Base-by-base conservation (phyloP, 805 yeast species). In the Tetrapisispora phaffii region DNA sequence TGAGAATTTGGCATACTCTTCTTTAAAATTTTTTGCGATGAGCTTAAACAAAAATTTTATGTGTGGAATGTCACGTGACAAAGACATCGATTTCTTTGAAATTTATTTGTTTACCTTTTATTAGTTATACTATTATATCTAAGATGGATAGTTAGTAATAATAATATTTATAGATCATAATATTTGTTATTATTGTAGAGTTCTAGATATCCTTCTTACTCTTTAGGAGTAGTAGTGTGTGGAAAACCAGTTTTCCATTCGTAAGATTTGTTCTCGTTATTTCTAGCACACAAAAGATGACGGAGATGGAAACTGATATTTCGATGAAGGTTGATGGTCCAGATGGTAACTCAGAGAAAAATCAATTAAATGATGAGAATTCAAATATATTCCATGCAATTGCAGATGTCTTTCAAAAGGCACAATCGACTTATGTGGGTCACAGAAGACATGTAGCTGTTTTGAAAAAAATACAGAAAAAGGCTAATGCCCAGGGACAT, bases 391-490 rank as follows among this genome's bases (percentile, higher is more conserved):
- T 67, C 32, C 44, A 49, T 10, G 77, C 83, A 3, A 67, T 82
- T 54, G 79, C 84, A 1, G 79, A 74, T 46, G 78, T 80, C 3
- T 88, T 88, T 57, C 90, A 84, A 56, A 90, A 82, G 46, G 85
- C 93, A 0, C 97, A 88, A 57, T 50, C 65, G 20, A 72, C 85
- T 1, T 71, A 80, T 28, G 81, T 89, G 0, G 82, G 89, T 1
- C 96, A 88, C 61, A 70, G 85, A 39, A 83, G 84, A 56, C 80
- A 85, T 47, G 76, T 81, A 7, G 75, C 79, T 9, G 72, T 83
- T 6, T 58, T 88, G 56, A 75, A 74, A 56, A 72, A 74, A 38
- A 66, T 85, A 15, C 83, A 81, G 46, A 52, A 66, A 15, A 73
- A 76, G 51, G 76, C 93, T 1, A 60, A 68, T 10, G 71, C 71